Percentiles rank a stretch among this genome's conserved stretches.
These are phyloP conservation scores for Triticum timopheevii DNA, from an alignment of 176 grass and related monocot genomes.

Conservation along the genomic window DNA sequence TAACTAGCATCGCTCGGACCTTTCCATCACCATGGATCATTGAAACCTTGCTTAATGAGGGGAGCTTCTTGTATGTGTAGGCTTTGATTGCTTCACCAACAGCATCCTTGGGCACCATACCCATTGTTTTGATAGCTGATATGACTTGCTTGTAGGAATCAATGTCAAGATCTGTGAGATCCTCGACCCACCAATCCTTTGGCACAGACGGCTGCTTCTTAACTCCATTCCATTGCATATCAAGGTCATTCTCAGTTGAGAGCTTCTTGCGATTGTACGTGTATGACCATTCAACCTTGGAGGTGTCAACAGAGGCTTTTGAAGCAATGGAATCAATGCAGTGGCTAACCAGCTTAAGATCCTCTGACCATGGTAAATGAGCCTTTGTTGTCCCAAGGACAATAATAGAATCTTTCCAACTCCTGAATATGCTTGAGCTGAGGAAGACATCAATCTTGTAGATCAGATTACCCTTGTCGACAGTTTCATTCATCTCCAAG, in stretches of 20 bases:
- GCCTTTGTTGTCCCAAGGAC: slow-evolving; percentile 87
- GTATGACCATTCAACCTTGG: slow-evolving; percentile 94
- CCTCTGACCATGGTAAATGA: slow-evolving; percentile 86
- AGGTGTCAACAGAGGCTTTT: slow-evolving; percentile 75
- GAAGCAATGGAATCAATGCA: slow-evolving; percentile 95
- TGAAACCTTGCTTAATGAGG: slow-evolving; percentile 68
- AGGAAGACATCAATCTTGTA: slow-evolving; percentile 96
- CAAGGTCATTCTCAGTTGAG: slow-evolving; percentile 55
- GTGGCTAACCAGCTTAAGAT: slow-evolving; percentile 79
- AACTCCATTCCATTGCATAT: slow-evolving; percentile 70
- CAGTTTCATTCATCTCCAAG: slow-evolving; percentile 88
- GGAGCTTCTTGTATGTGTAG: slow-evolving; percentile 86
- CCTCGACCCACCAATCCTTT: slow-evolving; percentile 97
- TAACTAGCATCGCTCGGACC: slow-evolving; percentile 74
- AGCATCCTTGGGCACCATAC: slow-evolving; percentile 52
- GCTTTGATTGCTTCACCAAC: slow-evolving; percentile 89
- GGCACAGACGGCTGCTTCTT: slow-evolving; percentile 69
- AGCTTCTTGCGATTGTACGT: slow-evolving; percentile 89
- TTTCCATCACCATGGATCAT: slow-evolving; percentile 76
- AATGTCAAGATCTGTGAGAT: slow-evolving; percentile 76
- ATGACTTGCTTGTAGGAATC: slow-evolving; percentile 81
- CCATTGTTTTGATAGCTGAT: slow-evolving; percentile 68
- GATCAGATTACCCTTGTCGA: slow-evolving; percentile 95
- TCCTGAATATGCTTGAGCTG: slow-evolving; percentile 70
- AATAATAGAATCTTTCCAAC: slow-evolving; percentile 98